Evolutionary conservation across 257 asterid genomes (phyloP).

Genomic region (Oldenlandia corymbosa): DNA sequence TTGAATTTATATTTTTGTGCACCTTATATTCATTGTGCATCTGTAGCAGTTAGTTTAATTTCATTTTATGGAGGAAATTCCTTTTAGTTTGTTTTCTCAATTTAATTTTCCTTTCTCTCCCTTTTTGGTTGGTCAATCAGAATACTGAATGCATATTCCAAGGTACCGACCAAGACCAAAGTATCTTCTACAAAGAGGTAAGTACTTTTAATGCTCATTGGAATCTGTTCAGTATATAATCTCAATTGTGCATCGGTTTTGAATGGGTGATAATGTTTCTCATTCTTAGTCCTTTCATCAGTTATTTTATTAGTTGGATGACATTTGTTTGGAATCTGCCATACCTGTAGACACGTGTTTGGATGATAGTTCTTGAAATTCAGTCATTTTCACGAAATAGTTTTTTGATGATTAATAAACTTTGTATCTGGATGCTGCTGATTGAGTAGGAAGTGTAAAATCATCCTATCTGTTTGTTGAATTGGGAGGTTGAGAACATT

Average conservation of each 20-base stretch:
- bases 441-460: background rate
- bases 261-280: background rate
- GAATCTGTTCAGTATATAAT: background rate
- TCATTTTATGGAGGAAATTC: background rate
- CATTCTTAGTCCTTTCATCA: background rate
- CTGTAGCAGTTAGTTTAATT: background rate
- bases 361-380: background rate
- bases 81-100: background rate
- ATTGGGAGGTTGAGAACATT: background rate
- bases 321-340: background rate
- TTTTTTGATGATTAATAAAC: background rate
- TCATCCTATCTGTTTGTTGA: too few relatives aligned
- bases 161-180: slow-evolving; percentile 66
- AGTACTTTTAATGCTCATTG: slow-evolving; percentile 14
- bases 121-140: slow-evolving; percentile 34
- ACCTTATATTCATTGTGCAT: background rate
- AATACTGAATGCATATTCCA: slow-evolving; percentile 67
- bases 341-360: background rate
- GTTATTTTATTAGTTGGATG: background rate
- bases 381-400: background rate
- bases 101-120: background rate
- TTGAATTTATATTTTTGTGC: background rate
- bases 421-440: background rate
- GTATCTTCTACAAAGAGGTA: slow-evolving; percentile 63
- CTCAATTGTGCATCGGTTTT: background rate